phyloP scores from a whole-genome alignment of 2,329 filamentous ascomycete species.

The Grosmannia huntii region DNA sequence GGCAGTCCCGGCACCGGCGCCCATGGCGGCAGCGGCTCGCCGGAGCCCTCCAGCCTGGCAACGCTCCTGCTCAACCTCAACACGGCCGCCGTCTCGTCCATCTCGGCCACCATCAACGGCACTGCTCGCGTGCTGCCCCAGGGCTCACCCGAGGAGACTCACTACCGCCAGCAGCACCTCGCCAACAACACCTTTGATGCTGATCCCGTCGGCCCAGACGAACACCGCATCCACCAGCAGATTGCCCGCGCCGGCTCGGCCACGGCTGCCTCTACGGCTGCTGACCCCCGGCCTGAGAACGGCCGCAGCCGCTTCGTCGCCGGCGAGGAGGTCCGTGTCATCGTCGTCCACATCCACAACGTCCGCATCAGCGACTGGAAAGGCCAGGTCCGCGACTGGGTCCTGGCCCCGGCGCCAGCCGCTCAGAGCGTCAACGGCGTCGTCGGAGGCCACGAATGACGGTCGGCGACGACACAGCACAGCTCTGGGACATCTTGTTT shows the following conservation, averaged over 20 bases:
- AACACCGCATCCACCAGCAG: constrained; percentile 24
- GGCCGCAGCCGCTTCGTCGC: constrained; percentile 54
- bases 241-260: constrained; percentile 18
- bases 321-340: constrained; percentile 73
- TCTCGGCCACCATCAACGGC: constrained; percentile 91
- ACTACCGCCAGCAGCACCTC: constrained; percentile 71
- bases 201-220: constrained; percentile 24
- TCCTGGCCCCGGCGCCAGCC: constrained; percentile 23
- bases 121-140: constrained; percentile 58
- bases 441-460: neutral
- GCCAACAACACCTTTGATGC: constrained; percentile 81
- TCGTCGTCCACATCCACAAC: constrained; percentile 72
- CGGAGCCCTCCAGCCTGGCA: constrained; percentile 58
- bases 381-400: constrained; percentile 77
- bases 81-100: constrained; percentile 72
- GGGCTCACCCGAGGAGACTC: constrained; percentile 71
- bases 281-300: constrained; percentile 15
- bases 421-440: neutral
- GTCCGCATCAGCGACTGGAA: constrained; percentile 92
- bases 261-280: constrained; percentile 18
- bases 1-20: neutral
- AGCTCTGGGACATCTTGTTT: neutral
- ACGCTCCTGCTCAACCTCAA: constrained; percentile 83
- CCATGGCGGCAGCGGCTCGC: constrained; percentile 20
- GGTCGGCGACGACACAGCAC: too few species aligned